A percentile compares a stretch with the other conserved stretches of the same genome.
These are phyloP conservation scores for Hyaloscypha variabilis DNA, from an alignment of 495 filamentous ascomycete species.

Conservation along the genomic window DNA sequence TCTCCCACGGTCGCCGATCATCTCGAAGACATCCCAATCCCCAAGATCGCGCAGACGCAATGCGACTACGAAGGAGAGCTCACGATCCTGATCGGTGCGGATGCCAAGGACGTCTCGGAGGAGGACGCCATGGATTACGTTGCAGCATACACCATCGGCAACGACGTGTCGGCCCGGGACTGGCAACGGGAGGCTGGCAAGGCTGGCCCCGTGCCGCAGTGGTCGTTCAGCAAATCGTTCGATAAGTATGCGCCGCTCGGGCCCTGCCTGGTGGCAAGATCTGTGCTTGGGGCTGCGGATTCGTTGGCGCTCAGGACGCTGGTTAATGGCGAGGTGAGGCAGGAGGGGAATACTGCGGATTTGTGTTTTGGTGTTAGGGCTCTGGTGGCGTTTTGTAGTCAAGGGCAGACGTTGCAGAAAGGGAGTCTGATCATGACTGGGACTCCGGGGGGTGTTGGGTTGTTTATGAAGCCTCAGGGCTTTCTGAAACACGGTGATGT, in stretches of 20 bases:
- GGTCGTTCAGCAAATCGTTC: conserved; percentile 30
- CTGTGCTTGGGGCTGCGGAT: conserved; percentile 14
- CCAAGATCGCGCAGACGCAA: conserved; percentile 48
- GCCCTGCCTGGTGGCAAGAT: conserved; percentile 36
- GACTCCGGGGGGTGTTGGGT: conserved; percentile 40
- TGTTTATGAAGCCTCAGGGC: conserved; percentile 56
- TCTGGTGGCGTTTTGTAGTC: conserved; percentile 36
- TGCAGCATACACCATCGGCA: conserved; percentile 48
- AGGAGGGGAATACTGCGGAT: conserved; percentile 41
- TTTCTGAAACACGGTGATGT: conserved; percentile 62
- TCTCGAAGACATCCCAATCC: conserved; percentile 35
- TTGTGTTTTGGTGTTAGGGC: conserved; percentile 34
- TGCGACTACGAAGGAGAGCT: conserved; percentile 58
- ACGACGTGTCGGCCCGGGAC: conserved; percentile 51
- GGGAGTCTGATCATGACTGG: conserved; percentile 34
- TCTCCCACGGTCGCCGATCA: background rate
- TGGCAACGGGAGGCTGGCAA: conserved; percentile 45
- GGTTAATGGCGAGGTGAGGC: conserved; percentile 44
- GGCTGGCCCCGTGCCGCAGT: conserved; percentile 30
- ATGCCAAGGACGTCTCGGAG: conserved; percentile 46
- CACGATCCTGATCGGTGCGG: conserved; percentile 44
- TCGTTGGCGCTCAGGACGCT: conserved; percentile 36
- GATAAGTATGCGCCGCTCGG: conserved; percentile 35
- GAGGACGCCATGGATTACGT: conserved; percentile 47
- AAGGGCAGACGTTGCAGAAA: conserved; percentile 32